Conservation (phyloP, 441 rosid species). For the Arabidopsis lyrata region DNA sequence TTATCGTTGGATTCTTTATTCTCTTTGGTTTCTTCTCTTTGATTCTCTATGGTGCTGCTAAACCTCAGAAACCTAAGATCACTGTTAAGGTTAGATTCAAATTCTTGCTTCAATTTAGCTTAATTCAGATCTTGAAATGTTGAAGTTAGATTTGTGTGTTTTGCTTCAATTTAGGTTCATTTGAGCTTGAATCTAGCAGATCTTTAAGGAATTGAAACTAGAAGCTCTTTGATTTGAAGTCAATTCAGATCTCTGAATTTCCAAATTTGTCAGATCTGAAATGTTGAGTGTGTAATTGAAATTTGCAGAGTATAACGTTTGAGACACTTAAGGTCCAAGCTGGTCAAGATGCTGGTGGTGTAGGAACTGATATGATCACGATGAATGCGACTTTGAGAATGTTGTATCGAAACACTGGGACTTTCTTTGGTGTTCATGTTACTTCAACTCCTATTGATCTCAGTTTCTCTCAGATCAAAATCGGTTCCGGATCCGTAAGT, state of each 20-base stretch:
- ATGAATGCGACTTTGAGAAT: slow-evolving; percentile 79
- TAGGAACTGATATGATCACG: slow-evolving; percentile 86
- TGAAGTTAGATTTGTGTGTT: no score
- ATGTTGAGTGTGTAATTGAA: neutral
- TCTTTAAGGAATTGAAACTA: neutral
- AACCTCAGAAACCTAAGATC: slow-evolving; percentile 85
- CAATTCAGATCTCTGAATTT: neutral
- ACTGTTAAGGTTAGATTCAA: slow-evolving; percentile 61
- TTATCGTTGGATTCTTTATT: slow-evolving; percentile 73
- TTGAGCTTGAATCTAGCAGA: neutral
- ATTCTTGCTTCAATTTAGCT: neutral
- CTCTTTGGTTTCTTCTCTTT: slow-evolving; percentile 84
- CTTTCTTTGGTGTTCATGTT: slow-evolving; percentile 95
- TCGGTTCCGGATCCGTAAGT: slow-evolving; percentile 87
- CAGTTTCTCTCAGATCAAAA: slow-evolving; percentile 60
- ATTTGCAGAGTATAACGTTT: slow-evolving; percentile 69
- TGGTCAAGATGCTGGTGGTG: slow-evolving; percentile 87
- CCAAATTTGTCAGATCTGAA: neutral
- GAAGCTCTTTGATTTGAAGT: neutral
- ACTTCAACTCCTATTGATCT: slow-evolving; percentile 81
- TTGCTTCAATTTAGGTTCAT: neutral
- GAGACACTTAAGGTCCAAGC: slow-evolving; percentile 88
- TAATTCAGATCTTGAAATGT: no score
- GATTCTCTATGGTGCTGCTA: slow-evolving; percentile 88
- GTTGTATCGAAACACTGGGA: slow-evolving; percentile 81